Base-by-base conservation (phyloP, 169 alveolate species). In the Eimeria brunetti region DNA sequence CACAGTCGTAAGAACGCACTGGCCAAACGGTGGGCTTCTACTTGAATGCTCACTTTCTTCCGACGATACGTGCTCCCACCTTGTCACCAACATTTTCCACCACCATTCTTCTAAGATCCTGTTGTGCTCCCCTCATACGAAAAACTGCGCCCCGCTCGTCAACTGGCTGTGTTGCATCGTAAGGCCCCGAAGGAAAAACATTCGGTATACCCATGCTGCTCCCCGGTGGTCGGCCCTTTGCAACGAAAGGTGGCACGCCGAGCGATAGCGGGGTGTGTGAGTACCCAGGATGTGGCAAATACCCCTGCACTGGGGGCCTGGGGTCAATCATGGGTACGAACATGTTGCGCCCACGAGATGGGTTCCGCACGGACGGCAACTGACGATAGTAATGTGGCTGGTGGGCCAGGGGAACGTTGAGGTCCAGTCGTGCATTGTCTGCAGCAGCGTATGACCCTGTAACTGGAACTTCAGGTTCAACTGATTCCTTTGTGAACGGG, bases 361-460 rank as follows among this genome's bases (percentile, higher is more conserved):
- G 92, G 18, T 86, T 86, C 69, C 89, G 93, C 44, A 83, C 96
- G 56, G 96, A 92, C 41, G 96, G 96, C 76, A 92, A 56, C 80
- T 92, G 93, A 14, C 96, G 81, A 49, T 92, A 92, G 88, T 92
- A 92, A 88, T 92, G 51, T 80, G 96, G 96, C 93, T 92, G 96
- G 33, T 80, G 73, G 4, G 96, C 96, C 62, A 92, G 38, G 4
- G 96, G 96, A n/a, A 64, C 93, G 51, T 84, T 69, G 36, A 58
- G 83, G 53, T 81, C 88, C 67, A 92, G 24, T 6, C 92, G 81
- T 24, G n/a, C 92, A 60, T 60, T 36, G 60, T 86, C 92, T 14
- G 64, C 11, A 24, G 46, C 8, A 24, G 67, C 2, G 92, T 58
- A 60, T 41, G 71, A 11, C 44, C 81, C 81, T 60, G 92, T 38